Conservation (phyloP, 768 basidiomycete genomes). For the Leccinum broughii region DNA sequence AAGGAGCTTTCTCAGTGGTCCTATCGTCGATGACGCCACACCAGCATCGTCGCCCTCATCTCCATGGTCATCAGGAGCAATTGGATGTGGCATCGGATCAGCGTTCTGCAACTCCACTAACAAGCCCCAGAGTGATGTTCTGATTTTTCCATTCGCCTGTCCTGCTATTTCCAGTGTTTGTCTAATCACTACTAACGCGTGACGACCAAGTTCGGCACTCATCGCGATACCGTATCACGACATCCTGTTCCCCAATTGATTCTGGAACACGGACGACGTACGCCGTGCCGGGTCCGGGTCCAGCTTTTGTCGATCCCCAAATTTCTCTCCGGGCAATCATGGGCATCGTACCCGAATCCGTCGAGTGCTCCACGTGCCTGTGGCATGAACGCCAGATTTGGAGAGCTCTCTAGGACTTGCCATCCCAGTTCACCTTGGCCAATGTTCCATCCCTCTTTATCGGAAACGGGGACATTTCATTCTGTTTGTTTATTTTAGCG, state of each 20-base stretch:
- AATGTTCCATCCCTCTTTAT: background rate
- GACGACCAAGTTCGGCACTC: background rate
- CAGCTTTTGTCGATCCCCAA: background rate
- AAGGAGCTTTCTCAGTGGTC: background rate
- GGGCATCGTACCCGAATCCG: background rate
- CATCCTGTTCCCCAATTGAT: background rate
- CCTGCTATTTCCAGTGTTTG: background rate
- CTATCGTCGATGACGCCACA: background rate
- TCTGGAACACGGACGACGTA: background rate
- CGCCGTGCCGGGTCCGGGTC: background rate
- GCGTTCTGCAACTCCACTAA: background rate
- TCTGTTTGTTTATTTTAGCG: background rate
- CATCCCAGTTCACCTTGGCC: slow-evolving; percentile 4
- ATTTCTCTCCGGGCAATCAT: background rate
- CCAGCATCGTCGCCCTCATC: background rate
- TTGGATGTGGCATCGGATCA: background rate
- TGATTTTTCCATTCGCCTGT: background rate
- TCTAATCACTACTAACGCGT: background rate
- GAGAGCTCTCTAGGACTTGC: background rate
- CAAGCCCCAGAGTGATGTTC: background rate
- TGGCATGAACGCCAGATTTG: background rate
- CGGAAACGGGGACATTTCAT: background rate
- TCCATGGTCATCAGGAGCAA: background rate
- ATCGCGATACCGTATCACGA: background rate
- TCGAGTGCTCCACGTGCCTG: background rate